These are phyloP conservation scores for Aspergillus awamori DNA, from an alignment of 2,329 filamentous ascomycete species.

Conservation along the genomic window DNA sequence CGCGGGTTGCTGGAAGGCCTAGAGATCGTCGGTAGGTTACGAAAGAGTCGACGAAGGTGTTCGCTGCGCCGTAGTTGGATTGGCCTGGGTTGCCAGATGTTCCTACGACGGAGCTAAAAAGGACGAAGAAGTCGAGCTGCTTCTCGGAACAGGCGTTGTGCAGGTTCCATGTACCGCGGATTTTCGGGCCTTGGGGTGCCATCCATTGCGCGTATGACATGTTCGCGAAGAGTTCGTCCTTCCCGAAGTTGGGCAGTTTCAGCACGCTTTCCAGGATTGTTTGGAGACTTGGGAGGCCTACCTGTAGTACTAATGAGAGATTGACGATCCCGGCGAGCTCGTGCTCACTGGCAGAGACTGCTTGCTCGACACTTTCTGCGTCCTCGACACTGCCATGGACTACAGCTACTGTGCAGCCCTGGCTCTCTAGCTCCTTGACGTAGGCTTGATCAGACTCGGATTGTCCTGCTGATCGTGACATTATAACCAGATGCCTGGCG, in stretches of 20 bases:
- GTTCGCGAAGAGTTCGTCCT: slow-evolving; percentile 20
- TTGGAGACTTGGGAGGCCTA: neutral
- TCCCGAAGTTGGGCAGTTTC: neutral
- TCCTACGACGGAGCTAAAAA: slow-evolving; percentile 27
- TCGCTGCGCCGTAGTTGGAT: slow-evolving; percentile 43
- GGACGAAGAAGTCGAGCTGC: slow-evolving; percentile 25
- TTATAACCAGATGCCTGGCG: slow-evolving; percentile 49
- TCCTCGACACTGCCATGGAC: slow-evolving; percentile 28
- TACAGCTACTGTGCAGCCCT: slow-evolving; percentile 45
- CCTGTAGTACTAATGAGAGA: slow-evolving; percentile 8
- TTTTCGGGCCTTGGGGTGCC: slow-evolving; percentile 10
- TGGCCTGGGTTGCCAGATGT: slow-evolving; percentile 45
- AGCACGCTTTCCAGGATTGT: neutral
- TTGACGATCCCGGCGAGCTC: slow-evolving; percentile 8
- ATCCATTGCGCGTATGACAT: slow-evolving; percentile 19
- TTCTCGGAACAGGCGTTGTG: slow-evolving; percentile 9
- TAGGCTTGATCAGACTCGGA: slow-evolving; percentile 1
- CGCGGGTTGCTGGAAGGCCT: slow-evolving; percentile 17
- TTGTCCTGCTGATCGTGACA: slow-evolving; percentile 49
- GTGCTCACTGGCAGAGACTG: neutral
- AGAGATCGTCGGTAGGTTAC: slow-evolving; percentile 26
- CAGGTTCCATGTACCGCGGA: slow-evolving; percentile 21
- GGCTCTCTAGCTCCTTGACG: slow-evolving; percentile 31
- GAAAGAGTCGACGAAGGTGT: slow-evolving; percentile 39
- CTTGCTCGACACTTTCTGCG: neutral